Evolutionary conservation across 2,329 filamentous ascomycete species (phyloP).

Genomic region (Aspergillus arachidicola): DNA sequence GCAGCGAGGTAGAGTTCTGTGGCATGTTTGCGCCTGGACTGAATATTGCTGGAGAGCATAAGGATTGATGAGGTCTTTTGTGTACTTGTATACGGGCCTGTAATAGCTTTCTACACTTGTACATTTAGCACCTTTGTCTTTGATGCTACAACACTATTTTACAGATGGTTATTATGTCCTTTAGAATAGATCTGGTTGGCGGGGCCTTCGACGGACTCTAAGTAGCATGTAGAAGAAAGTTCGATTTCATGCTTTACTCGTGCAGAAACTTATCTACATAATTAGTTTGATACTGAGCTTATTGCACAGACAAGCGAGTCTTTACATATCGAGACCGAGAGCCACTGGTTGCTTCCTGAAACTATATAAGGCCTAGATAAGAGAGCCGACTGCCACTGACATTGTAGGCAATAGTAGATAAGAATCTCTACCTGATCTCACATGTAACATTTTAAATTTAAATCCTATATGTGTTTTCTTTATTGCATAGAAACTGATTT

Average conservation of each 20-base stretch:
- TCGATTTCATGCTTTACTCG: no score
- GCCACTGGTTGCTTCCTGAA: no score
- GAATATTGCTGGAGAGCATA: background rate
- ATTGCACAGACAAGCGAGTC: no score
- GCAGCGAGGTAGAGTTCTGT: background rate
- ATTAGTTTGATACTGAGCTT: no score
- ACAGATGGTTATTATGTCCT: background rate
- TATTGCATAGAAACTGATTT: background rate
- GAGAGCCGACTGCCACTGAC: no score
- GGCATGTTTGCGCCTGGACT: background rate
- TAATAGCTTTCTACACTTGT: background rate
- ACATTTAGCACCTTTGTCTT: background rate
- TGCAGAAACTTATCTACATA: no score
- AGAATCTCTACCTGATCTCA: background rate
- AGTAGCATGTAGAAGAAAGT: no score
- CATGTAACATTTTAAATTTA: background rate
- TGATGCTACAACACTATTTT: background rate
- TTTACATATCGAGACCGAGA: no score
- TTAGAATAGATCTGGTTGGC: background rate
- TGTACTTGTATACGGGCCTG: background rate
- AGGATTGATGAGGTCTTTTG: background rate
- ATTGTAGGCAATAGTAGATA: background rate
- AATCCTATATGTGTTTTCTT: background rate
- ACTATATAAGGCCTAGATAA: no score
- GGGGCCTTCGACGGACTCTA: no score